Conservation (phyloP, 306 rosid species). For the Cucurbita moschata region DNA sequence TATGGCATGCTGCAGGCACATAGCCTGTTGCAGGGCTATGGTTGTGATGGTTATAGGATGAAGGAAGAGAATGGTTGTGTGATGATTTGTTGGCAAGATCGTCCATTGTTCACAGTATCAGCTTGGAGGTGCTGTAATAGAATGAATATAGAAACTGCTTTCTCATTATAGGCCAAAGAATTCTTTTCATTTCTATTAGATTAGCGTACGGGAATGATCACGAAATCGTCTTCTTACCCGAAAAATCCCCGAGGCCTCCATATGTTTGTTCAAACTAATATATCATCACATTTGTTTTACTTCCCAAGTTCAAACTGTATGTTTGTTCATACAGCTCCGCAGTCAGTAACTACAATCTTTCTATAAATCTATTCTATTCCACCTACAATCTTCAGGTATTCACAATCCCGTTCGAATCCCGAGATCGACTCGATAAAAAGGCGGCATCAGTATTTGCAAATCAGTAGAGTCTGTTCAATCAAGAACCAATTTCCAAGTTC, state of each 20-base stretch:
- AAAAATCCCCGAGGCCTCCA: neutral
- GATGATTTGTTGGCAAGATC: conserved; percentile 66
- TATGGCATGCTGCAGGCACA: conserved; percentile 53
- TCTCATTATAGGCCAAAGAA: neutral
- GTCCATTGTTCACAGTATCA: conserved; percentile 57
- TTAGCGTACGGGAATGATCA: neutral
- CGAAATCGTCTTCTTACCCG: neutral
- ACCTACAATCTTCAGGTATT: neutral
- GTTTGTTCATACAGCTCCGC: too few species aligned
- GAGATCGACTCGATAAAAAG: neutral
- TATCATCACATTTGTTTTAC: neutral
- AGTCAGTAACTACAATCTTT: too few species aligned
- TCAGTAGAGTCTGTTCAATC: neutral
- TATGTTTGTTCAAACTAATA: neutral
- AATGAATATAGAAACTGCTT: neutral
- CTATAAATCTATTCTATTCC: neutral
- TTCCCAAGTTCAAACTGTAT: too few species aligned
- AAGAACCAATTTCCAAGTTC: neutral
- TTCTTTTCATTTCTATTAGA: conserved; percentile 2
- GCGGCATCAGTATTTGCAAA: neutral
- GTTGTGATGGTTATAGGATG: conserved; percentile 75
- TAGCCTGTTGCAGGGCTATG: conserved; percentile 53
- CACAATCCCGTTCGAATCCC: neutral
- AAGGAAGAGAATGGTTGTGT: conserved; percentile 60
- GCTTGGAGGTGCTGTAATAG: conserved; percentile 79